Evolutionary conservation across 176 grass and related monocot species (phyloP).

Genomic region (Ensete glaucum): DNA sequence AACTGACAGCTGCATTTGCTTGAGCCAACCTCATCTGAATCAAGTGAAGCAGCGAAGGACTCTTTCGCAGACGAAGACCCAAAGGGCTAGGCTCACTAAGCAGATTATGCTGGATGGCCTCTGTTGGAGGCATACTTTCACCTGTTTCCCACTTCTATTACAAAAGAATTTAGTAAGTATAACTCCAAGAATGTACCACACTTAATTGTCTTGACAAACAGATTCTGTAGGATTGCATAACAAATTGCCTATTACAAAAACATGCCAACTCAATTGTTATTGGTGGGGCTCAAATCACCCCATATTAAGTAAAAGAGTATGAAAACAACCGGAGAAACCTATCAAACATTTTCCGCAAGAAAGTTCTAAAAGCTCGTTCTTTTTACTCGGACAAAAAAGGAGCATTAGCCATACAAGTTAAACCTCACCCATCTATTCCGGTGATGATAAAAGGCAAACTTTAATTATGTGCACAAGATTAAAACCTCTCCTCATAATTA

Average conservation of each 20-base stretch:
- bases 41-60: constrained; percentile 67
- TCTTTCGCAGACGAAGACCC: constrained; percentile 74
- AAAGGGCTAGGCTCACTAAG: constrained; percentile 60
- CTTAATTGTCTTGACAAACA: neutral
- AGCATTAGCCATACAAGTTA: neutral
- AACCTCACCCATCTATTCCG: neutral
- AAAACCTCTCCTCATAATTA: neutral
- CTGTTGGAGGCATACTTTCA: constrained; percentile 16
- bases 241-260: neutral
- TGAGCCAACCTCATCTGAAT: constrained; percentile 78
- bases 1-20: constrained; percentile 14
- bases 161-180: neutral
- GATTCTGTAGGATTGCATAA: neutral
- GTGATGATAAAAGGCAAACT: no score
- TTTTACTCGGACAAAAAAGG: no score
- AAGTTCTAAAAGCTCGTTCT: no score
- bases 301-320: neutral
- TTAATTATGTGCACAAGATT: neutral
- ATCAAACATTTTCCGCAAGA: no score
- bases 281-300: no score
- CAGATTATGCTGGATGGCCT: constrained; percentile 28
- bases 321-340: neutral
- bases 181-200: neutral
- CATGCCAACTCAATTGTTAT: neutral
- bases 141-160: constrained; percentile 35